Percentiles rank a stretch among this genome's conserved stretches.
These are phyloP conservation scores for Lithocarpus polystachyus DNA, from an alignment of 306 rosid genomes.

Conservation along the genomic window DNA sequence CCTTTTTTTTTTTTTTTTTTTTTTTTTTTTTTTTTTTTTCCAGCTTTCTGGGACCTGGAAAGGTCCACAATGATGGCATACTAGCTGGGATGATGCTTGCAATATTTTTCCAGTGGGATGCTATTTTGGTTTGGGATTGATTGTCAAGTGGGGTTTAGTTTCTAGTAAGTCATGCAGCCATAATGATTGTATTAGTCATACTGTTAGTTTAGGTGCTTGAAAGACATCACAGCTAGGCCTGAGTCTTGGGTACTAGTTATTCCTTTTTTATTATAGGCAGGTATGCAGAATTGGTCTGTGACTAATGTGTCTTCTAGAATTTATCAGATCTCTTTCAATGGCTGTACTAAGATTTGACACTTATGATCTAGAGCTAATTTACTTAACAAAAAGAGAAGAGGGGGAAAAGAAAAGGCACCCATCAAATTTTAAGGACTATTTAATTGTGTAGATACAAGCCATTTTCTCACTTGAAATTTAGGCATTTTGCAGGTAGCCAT, in stretches of 20 bases:
- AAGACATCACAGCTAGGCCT: neutral
- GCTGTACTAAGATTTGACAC: neutral
- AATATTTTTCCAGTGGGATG: neutral
- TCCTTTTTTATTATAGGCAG: neutral
- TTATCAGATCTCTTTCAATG: neutral
- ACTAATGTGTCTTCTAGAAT: neutral
- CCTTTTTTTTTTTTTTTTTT: constrained; percentile 10
- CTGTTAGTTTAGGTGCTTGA: neutral
- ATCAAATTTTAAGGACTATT: neutral
- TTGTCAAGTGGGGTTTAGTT: neutral
- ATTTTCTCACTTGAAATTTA: neutral
- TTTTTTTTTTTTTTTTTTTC: constrained; percentile 9
- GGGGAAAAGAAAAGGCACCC: neutral
- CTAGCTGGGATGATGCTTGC: neutral
- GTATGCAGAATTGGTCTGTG: neutral
- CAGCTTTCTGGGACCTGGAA: neutral
- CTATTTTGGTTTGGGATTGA: neutral
- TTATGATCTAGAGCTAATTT: neutral
- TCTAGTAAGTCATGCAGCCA: neutral
- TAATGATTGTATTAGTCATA: neutral
- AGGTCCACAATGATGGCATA: neutral
- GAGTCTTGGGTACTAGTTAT: neutral
- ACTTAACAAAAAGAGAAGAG: neutral
- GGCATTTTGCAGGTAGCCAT: too few relatives aligned
- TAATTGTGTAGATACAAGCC: neutral